Evolutionary conservation across 2,329 filamentous ascomycete genomes (phyloP).

Genomic region (Elsinoe perseae): DNA sequence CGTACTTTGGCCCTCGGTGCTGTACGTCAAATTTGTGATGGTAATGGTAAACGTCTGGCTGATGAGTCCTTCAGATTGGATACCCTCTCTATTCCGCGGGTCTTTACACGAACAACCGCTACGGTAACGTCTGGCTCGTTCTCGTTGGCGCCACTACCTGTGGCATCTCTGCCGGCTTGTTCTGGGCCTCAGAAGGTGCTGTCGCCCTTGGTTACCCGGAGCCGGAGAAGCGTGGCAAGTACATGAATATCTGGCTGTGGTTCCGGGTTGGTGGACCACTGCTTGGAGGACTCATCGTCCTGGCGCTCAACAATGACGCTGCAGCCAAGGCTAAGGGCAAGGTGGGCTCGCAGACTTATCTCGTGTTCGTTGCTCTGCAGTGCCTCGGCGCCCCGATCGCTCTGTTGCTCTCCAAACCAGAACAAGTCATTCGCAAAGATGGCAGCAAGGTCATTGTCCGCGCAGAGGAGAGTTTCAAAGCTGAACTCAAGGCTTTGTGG

Average conservation of each 20-base stretch:
- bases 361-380: slow-evolving; percentile 39
- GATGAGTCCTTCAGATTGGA: slow-evolving; percentile 27
- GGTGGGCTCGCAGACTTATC: slow-evolving; percentile 34
- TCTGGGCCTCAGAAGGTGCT: slow-evolving; percentile 46
- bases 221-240: slow-evolving; percentile 39
- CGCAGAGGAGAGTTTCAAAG: slow-evolving; percentile 34
- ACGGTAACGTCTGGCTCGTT: slow-evolving; percentile 47
- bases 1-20: slow-evolving; percentile 41
- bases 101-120: slow-evolving; percentile 45
- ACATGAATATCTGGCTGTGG: slow-evolving; percentile 44
- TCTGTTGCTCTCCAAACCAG: slow-evolving; percentile 33
- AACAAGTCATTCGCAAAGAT: slow-evolving; percentile 38
- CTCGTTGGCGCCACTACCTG: slow-evolving; percentile 43
- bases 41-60: background rate
- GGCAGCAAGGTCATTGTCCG: slow-evolving; percentile 34
- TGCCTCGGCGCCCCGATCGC: slow-evolving; percentile 33
- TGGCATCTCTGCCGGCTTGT: slow-evolving; percentile 43
- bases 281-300: slow-evolving; percentile 41
- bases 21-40: background rate
- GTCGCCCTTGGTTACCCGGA: slow-evolving; percentile 46
- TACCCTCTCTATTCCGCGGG: slow-evolving; percentile 44
- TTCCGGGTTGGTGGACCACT: slow-evolving; percentile 46
- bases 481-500: slow-evolving; percentile 35
- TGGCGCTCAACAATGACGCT: slow-evolving; percentile 41
- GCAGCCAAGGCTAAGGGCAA: slow-evolving; percentile 34